These are phyloP conservation scores for Diaporthe australafricana DNA, from an alignment of 2,329 filamentous ascomycete species.

Conservation along the genomic window DNA sequence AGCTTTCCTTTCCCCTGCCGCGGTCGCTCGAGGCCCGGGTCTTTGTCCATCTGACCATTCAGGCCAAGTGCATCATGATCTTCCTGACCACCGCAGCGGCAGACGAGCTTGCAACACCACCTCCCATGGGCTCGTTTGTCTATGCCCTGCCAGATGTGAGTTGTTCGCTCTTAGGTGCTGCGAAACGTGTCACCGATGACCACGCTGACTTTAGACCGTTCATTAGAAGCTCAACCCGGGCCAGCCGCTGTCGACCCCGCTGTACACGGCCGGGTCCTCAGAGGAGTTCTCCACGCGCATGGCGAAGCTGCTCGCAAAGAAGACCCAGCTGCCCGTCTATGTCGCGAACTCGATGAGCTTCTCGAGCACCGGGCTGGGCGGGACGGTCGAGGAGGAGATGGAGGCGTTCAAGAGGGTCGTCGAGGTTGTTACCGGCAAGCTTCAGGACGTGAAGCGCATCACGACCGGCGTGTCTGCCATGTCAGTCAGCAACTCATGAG, in stretches of 20 bases:
- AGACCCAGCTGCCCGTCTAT: conserved; percentile 81
- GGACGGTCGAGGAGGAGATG: conserved; percentile 93
- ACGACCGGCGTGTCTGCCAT: conserved; percentile 39
- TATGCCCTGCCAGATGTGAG: conserved; percentile 91
- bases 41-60: conserved; percentile 69
- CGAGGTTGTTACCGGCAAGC: conserved; percentile 71
- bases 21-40: conserved; percentile 70
- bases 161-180: conserved; percentile 31
- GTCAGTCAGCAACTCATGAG: conserved; percentile 34
- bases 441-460: conserved; percentile 51
- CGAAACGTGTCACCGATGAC: not conserved
- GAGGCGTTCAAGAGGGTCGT: conserved; percentile 83
- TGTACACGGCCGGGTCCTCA: conserved; percentile 81
- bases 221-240: conserved; percentile 62
- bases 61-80: conserved; percentile 68
- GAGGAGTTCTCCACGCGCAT: conserved; percentile 89
- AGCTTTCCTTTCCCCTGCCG: conserved; percentile 71
- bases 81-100: conserved; percentile 69
- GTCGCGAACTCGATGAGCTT: conserved; percentile 90
- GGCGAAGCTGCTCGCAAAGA: conserved; percentile 84
- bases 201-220: not conserved
- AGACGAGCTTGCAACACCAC: conserved; percentile 61
- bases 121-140: conserved; percentile 86
- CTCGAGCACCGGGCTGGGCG: conserved; percentile 77
- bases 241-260: conserved; percentile 79